A percentile compares a stretch with the other conserved stretches of the same genome.
phyloP scores from a whole-genome alignment of 179 eudicot species.

The Beta macrorhiza region DNA sequence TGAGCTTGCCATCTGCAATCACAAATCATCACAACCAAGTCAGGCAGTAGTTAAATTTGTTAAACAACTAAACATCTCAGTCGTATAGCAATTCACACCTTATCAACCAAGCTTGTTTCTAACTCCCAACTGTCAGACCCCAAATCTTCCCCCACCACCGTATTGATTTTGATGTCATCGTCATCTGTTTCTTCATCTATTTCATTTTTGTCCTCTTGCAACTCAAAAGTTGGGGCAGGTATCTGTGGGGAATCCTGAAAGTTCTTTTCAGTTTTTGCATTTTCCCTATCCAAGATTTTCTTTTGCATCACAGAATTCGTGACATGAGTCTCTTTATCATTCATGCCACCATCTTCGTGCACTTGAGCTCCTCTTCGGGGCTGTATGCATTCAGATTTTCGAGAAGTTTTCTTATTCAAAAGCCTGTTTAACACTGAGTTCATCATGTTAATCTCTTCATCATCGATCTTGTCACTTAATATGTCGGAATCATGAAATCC shows the following conservation, averaged over 20 bases:
- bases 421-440: slow-evolving; percentile 52
- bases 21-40: slow-evolving; percentile 18
- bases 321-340: slow-evolving; percentile 70
- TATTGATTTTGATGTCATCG: slow-evolving; percentile 58
- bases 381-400: slow-evolving; percentile 8
- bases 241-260: slow-evolving; percentile 26
- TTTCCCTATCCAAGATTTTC: slow-evolving; percentile 45
- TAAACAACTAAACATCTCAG: neutral
- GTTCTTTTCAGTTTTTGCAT: slow-evolving; percentile 17
- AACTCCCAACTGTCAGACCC: slow-evolving; percentile 32
- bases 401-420: slow-evolving; percentile 31
- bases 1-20: slow-evolving; percentile 35
- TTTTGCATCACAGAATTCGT: slow-evolving; percentile 78
- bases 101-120: slow-evolving; percentile 26
- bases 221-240: slow-evolving; percentile 19
- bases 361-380: slow-evolving; percentile 6
- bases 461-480: slow-evolving; percentile 39
- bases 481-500: slow-evolving; percentile 19
- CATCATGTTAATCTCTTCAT: slow-evolving; percentile 49
- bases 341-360: slow-evolving; percentile 43
- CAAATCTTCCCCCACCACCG: slow-evolving; percentile 35
- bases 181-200: slow-evolving; percentile 36
- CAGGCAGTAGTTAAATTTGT: slow-evolving; percentile 1
- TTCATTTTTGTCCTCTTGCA: slow-evolving; percentile 30
- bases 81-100: slow-evolving; percentile 36